These are phyloP conservation scores for Pichia terricola DNA, from an alignment of 1,139 yeast species.

Conservation along the genomic window DNA sequence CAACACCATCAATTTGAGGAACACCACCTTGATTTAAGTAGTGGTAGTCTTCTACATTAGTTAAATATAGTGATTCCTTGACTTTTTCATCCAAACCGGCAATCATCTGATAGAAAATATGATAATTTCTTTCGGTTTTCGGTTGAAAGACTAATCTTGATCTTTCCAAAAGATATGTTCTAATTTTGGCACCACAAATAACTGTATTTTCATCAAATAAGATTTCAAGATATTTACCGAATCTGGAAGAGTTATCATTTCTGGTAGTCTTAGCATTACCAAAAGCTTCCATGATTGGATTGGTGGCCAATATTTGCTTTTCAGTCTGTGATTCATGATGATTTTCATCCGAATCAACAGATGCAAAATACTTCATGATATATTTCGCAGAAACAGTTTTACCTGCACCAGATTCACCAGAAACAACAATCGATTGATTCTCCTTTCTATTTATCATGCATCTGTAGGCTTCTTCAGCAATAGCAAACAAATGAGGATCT, in stretches of 20 bases:
- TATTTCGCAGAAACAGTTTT: constrained; percentile 96
- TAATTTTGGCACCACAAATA: constrained; percentile 87
- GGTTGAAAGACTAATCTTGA: constrained; percentile 95
- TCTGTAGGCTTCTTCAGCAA: constrained; percentile 96
- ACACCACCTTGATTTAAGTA: constrained; percentile 90
- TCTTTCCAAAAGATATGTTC: constrained; percentile 88
- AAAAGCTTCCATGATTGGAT: constrained; percentile 97
- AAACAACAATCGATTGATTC: constrained; percentile 92
- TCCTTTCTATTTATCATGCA: constrained; percentile 79
- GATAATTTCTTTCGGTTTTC: constrained; percentile 79
- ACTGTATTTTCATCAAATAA: constrained; percentile 64
- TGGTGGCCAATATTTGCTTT: constrained; percentile 90
- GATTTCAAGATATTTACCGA: constrained; percentile 92
- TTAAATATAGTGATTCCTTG: constrained; percentile 50
- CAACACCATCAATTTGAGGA: constrained; percentile 63
- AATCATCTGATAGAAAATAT: constrained; percentile 85
- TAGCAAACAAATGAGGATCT: constrained; percentile 95
- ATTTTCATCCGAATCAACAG: constrained; percentile 59
- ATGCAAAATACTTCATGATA: constrained; percentile 95
- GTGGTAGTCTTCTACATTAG: constrained; percentile 57
- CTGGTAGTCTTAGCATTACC: constrained; percentile 98
- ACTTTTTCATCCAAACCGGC: constrained; percentile 63
- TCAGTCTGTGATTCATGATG: constrained; percentile 76
- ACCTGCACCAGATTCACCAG: constrained; percentile 99
- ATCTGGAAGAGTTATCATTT: constrained; percentile 94